Conservation (phyloP, 441 rosid genomes). For the Adansonia grandidieri region DNA sequence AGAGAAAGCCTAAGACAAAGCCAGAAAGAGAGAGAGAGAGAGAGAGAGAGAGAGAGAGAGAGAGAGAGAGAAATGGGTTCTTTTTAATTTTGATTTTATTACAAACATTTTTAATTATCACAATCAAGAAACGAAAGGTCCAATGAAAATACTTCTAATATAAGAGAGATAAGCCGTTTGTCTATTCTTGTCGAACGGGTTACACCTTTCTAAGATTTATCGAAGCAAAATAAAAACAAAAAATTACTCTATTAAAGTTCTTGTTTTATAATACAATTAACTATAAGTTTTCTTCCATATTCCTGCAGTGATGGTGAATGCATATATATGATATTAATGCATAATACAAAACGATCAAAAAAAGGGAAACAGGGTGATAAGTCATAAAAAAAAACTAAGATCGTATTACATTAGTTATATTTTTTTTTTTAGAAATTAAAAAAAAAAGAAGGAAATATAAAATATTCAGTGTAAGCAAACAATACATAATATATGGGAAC, state of each 20-base stretch:
- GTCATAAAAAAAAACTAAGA: neutral
- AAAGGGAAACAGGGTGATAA: neutral
- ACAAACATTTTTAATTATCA: neutral
- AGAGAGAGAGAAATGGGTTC: neutral
- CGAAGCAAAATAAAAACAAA: neutral
- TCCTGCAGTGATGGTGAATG: neutral
- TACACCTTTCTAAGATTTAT: neutral
- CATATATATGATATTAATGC: neutral
- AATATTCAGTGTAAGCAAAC: conserved; percentile 11
- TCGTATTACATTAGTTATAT: neutral
- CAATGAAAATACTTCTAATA: neutral
- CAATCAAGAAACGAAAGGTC: conserved; percentile 1
- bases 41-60: conserved; percentile 16
- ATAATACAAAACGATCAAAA: neutral
- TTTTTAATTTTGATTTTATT: conserved; percentile 5
- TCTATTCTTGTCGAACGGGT: conserved; percentile 4
- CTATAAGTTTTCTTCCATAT: neutral
- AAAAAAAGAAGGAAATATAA: neutral
- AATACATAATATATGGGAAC: neutral
- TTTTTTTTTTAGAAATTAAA: too few relatives aligned
- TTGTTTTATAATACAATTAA: neutral
- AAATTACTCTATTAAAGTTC: neutral
- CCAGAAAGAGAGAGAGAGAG: conserved; percentile 8
- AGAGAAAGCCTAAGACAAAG: conserved; percentile 14
- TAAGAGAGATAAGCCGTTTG: neutral